Conservation (phyloP, 768 basidiomycete genomes). For the Tricholoma flavovirens region DNA sequence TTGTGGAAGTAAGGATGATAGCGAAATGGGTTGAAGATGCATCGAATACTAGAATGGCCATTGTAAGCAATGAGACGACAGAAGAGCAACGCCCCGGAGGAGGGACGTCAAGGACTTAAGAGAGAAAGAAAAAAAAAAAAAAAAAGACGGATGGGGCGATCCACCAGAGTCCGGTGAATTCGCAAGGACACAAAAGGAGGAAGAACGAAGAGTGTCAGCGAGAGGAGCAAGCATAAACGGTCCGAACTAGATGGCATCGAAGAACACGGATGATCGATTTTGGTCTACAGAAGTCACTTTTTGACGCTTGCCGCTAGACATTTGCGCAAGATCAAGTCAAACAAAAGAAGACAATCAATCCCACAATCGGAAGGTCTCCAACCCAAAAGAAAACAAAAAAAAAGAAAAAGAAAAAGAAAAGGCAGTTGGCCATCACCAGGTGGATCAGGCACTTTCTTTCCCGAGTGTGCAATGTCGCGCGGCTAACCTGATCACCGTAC, state of each 20-base stretch:
- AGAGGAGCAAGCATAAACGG: constrained; percentile 8
- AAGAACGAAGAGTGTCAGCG: constrained; percentile 5
- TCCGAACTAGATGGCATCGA: constrained; percentile 13
- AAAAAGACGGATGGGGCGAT: constrained; percentile 10
- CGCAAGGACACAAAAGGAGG: not conserved
- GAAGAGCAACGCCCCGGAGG: constrained; percentile 3
- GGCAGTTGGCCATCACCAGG: constrained; percentile 11
- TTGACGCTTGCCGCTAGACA: constrained; percentile 20
- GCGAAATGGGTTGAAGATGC: constrained; percentile 4
- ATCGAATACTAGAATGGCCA: constrained; percentile 5
- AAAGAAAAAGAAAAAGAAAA: too few species aligned
- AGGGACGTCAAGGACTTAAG: not conserved
- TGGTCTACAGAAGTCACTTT: constrained; percentile 19
- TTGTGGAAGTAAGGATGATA: constrained; percentile 8
- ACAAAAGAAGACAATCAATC: constrained; percentile 14
- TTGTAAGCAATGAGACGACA: not conserved
- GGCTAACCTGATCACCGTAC: not conserved
- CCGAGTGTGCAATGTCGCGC: too few species aligned
- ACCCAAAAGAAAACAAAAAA: constrained; percentile 13
- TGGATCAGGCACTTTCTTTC: constrained; percentile 15
- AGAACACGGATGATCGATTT: constrained; percentile 16
- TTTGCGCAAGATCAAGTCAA: constrained; percentile 12
- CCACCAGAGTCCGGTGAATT: constrained; percentile 4
- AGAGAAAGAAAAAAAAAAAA: constrained; percentile 4
- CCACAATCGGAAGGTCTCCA: constrained; percentile 10